Evolutionary conservation across 164 flowering plant genomes (phyloP).

Genomic region (Protea cynaroides): DNA sequence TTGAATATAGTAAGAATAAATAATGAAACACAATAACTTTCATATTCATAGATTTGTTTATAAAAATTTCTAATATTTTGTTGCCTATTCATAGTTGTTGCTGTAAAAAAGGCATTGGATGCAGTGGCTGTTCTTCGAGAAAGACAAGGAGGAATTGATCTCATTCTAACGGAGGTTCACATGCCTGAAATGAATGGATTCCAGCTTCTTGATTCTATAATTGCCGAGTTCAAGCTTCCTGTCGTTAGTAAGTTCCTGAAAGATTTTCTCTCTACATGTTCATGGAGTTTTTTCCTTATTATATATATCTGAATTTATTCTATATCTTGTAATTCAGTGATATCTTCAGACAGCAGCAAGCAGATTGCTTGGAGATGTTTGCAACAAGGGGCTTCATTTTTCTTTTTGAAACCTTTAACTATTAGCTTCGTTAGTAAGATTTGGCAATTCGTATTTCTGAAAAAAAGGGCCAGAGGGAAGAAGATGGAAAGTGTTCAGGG

Average conservation of each 20-base stretch:
- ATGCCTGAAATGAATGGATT: constrained; percentile 15
- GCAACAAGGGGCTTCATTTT: constrained; percentile 11
- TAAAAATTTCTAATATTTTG: neutral
- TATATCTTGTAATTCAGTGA: constrained; percentile 14
- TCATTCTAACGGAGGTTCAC: constrained; percentile 17
- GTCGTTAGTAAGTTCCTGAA: constrained; percentile 14
- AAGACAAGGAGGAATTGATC: constrained; percentile 11
- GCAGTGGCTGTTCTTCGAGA: constrained; percentile 11
- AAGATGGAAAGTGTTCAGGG: too few species aligned
- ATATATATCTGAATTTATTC: neutral
- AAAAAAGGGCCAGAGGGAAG: neutral
- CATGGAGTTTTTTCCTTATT: too few species aligned
- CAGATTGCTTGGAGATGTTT: constrained; percentile 8
- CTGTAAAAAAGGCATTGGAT: neutral
- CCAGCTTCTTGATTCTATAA: constrained; percentile 8
- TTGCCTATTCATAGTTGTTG: constrained; percentile 6
- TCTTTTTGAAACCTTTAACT: constrained; percentile 15
- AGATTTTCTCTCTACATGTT: too few species aligned
- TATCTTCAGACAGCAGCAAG: constrained; percentile 15
- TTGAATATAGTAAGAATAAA: too few species aligned
- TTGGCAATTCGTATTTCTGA: constrained; percentile 16
- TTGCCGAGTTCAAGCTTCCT: constrained; percentile 5
- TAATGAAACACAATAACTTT: too few species aligned
- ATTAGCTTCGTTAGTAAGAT: constrained; percentile 3
- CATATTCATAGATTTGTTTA: too few species aligned